These are phyloP conservation scores for Leonotis leonurus DNA, from an alignment of 257 asterid genomes.

Conservation along the genomic window DNA sequence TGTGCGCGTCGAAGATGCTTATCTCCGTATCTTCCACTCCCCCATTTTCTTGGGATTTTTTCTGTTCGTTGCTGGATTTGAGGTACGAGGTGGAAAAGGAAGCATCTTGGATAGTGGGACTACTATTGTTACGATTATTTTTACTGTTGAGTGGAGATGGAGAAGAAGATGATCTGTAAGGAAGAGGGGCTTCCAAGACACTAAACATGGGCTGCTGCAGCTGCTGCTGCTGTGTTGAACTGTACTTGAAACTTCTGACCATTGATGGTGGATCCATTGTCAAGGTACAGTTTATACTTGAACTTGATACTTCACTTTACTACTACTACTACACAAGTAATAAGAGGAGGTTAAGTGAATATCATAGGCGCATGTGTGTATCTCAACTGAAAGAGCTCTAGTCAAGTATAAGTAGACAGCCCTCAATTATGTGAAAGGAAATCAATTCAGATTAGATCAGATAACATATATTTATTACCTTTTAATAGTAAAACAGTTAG, in stretches of 20 bases:
- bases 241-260: slow-evolving; percentile 37
- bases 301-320: too few species aligned
- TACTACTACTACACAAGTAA: too few species aligned
- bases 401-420: slow-evolving; percentile 21
- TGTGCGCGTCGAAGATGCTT: slow-evolving; percentile 79
- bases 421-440: background rate
- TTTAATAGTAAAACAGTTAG: background rate
- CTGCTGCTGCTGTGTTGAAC: slow-evolving; percentile 38
- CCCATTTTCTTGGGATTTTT: slow-evolving; percentile 6
- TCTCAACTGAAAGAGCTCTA: slow-evolving; percentile 8
- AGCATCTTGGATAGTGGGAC: slow-evolving; percentile 23
- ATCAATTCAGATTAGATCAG: background rate
- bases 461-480: background rate
- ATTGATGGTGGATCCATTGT: slow-evolving; percentile 51
- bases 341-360: too few species aligned
- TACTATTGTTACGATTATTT: background rate
- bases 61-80: slow-evolving; percentile 19
- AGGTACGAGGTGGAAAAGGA: slow-evolving; percentile 58
- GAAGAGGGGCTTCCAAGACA: slow-evolving; percentile 34
- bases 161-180: slow-evolving; percentile 31
- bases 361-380: background rate
- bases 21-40: slow-evolving; percentile 47
- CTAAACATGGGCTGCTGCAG: slow-evolving; percentile 43
- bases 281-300: too few species aligned
- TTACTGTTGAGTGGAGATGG: too few species aligned